Conservation (phyloP, 257 asterid species). For the Ilex asprella region DNA sequence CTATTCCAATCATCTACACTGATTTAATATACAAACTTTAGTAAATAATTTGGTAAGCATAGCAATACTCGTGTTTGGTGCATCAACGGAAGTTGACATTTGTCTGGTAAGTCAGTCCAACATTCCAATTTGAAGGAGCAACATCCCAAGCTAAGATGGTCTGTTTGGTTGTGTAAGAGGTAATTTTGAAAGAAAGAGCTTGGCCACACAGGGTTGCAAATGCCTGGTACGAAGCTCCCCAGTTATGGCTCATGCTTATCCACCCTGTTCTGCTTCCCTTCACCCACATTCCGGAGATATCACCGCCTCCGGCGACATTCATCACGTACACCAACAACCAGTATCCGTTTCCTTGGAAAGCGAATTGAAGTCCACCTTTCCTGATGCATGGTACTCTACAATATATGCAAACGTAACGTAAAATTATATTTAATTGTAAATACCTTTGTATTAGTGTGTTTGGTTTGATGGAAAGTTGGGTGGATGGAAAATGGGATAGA, state of each 20-base stretch:
- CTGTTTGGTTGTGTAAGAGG: slow-evolving; percentile 53
- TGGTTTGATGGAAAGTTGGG: too few species aligned
- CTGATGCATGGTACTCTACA: slow-evolving; percentile 49
- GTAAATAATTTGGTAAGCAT: too few species aligned
- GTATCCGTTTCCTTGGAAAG: slow-evolving; percentile 69
- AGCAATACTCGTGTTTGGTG: neutral
- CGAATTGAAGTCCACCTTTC: slow-evolving; percentile 47
- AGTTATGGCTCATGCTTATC: slow-evolving; percentile 90
- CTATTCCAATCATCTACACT: too few species aligned
- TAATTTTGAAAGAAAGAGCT: slow-evolving; percentile 57
- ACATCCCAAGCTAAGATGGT: slow-evolving; percentile 49
- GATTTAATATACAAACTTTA: too few species aligned
- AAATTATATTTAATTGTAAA: neutral
- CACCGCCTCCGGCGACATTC: slow-evolving; percentile 79
- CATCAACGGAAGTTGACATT: slow-evolving; percentile 49
- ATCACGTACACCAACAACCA: slow-evolving; percentile 77
- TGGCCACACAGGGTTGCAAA: slow-evolving; percentile 62
- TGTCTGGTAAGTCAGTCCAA: slow-evolving; percentile 47
- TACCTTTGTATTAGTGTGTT: too few species aligned
- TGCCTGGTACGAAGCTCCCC: slow-evolving; percentile 90
- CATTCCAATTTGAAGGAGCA: slow-evolving; percentile 60
- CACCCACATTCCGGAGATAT: slow-evolving; percentile 53
- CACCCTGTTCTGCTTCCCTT: slow-evolving; percentile 70
- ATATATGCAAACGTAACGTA: neutral
- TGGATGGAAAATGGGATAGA: neutral